These are phyloP conservation scores for Globisporangium nunn DNA, from an alignment of 352 stramenopile genomes.

Conservation along the genomic window DNA sequence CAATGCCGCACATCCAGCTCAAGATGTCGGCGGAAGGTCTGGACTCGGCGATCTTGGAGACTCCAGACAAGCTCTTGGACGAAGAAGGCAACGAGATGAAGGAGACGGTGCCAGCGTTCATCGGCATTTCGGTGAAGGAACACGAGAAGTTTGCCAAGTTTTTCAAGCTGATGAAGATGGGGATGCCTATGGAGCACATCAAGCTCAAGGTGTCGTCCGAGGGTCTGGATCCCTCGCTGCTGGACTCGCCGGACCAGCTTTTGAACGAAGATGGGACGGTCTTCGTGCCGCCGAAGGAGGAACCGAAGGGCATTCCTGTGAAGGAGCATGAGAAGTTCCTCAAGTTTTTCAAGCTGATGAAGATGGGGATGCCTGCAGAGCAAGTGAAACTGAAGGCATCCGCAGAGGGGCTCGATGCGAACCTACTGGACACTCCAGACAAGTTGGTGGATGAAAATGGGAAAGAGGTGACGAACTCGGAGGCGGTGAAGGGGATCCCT, in stretches of 20 bases:
- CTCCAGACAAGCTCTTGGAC: conserved; percentile 46
- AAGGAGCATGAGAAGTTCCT: conserved; percentile 86
- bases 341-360: conserved; percentile 66
- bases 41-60: conserved; percentile 42
- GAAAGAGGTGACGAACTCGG: conserved; percentile 24
- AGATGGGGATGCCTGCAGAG: conserved; percentile 26
- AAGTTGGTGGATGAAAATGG: conserved; percentile 48
- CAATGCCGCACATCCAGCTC: conserved; percentile 85
- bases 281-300: conserved; percentile 22
- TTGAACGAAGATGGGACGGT: conserved; percentile 42
- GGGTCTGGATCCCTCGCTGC: conserved; percentile 71
- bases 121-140: conserved; percentile 30
- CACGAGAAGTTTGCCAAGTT: conserved; percentile 73
- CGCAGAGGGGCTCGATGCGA: conserved; percentile 84
- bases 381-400: conserved; percentile 73
- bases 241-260: conserved; percentile 50
- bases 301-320: conserved; percentile 26
- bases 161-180: conserved; percentile 38
- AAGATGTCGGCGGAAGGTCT: conserved; percentile 68
- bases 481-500: conserved; percentile 23
- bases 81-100: conserved; percentile 41
- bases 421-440: conserved; percentile 48
- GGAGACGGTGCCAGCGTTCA: background rate
- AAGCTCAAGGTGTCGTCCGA: conserved; percentile 76
- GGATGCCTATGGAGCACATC: conserved; percentile 48